Evolutionary conservation across 2,329 filamentous ascomycete genomes (phyloP), one percentile per base, ranked within the genome.

Genomic region (Aspergillus chevalieri): DNA sequence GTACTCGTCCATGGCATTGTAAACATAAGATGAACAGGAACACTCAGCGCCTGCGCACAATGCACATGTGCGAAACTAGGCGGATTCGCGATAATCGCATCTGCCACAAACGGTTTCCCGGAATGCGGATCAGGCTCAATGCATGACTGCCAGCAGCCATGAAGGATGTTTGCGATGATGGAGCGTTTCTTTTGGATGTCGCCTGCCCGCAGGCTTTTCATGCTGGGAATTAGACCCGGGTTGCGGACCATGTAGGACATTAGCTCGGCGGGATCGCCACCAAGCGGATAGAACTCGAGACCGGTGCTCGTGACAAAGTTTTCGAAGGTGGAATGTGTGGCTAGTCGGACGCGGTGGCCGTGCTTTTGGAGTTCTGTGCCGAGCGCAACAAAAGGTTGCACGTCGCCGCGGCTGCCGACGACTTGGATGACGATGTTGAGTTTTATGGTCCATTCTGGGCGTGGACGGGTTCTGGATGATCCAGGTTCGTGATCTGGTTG

Each of bases 321-420:
- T 46, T 76, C 71, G 57, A 83, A 83, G 3, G 73, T 70, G 6
- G 70, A 57, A 56, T 83, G 80, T 0, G 80, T 83, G 22, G 78
- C 79, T 9, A 83, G 66, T 3, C 80, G 74, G 2, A 83, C 77
- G 9, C 79, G 74, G 55, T 83, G 79, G 2, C 76, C 74, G 48
- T 77, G 69, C 2, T 68, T 65, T 53, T 78, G 71, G 0, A 83
- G 60, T 10, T 74, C 71, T 33, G 71, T 74, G 0, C 78, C 81
- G 1, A 84, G 67, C 0, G 80, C 77, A 46, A 84, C 67, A 47
- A 84, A 83, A 0, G 80, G 80, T 51, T 84, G 80, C 0, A 81
- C 76, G 57, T 81, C 78, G 7, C 78, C 78, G 8, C 7, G 79
- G 74, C 58, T 84, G 73, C 38, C 81, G 67, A 81, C 78, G 2